Percentiles rank a stretch among this genome's conserved stretches.
Evolutionary conservation across 1,284 basidiomycete genomes (phyloP).

Genomic region (Hymenochaete sp.): DNA sequence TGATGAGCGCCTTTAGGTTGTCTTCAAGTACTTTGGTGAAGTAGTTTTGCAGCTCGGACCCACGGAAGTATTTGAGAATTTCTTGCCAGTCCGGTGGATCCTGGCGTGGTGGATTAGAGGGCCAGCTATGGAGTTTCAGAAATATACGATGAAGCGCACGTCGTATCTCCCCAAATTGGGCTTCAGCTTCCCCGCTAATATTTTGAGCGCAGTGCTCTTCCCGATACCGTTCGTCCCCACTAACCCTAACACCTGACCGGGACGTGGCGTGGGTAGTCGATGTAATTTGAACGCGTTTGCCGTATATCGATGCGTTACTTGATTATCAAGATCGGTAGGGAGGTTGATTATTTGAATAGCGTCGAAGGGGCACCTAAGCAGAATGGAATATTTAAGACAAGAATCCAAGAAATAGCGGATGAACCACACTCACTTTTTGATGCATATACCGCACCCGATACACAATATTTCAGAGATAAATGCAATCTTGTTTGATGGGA

Average conservation of each 20-base stretch:
- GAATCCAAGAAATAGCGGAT: not conserved
- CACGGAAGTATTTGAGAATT: slow-evolving; percentile 94
- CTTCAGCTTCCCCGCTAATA: slow-evolving; percentile 91
- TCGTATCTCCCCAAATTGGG: slow-evolving; percentile 89
- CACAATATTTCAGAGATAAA: slow-evolving; percentile 96
- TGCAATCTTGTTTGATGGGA: slow-evolving; percentile 87
- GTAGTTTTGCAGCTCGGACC: slow-evolving; percentile 96
- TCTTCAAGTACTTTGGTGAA: slow-evolving; percentile 99
- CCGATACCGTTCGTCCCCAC: slow-evolving; percentile 98
- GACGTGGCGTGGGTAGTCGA: slow-evolving; percentile 88
- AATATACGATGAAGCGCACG: slow-evolving; percentile 36
- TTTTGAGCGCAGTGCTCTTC: slow-evolving; percentile 93
- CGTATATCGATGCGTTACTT: slow-evolving; percentile 95
- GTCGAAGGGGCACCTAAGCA: slow-evolving; percentile 93
- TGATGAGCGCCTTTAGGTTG: slow-evolving; percentile 94
- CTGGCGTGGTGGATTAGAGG: slow-evolving; percentile 30
- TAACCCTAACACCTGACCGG: slow-evolving; percentile 91
- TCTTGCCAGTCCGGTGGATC: slow-evolving; percentile 97
- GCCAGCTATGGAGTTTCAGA: slow-evolving; percentile 3
- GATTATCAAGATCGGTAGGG: slow-evolving; percentile 87
- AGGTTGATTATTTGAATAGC: slow-evolving; percentile 96
- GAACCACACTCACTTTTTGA: slow-evolving; percentile 73
- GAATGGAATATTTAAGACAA: slow-evolving; percentile 14
- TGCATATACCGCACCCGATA: slow-evolving; percentile 97
- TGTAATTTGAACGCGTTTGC: slow-evolving; percentile 98